Base-by-base conservation (phyloP, 2,329 filamentous ascomycete genomes). In the Xylaria arbuscula region DNA sequence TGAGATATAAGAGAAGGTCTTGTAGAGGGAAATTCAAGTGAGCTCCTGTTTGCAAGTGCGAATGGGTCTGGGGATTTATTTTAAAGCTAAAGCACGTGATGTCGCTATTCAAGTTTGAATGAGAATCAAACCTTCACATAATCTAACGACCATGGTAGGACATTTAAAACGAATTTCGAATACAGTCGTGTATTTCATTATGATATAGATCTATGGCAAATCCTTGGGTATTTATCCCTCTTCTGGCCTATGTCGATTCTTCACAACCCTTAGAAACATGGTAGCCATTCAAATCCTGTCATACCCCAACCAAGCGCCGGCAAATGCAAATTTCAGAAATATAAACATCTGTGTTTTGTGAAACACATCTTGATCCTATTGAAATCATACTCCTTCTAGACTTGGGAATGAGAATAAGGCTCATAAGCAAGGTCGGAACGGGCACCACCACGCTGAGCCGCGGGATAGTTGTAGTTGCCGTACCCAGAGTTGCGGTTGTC, bases 341-440 rank as follows among this genome's bases (percentile, higher is more conserved):
- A 62, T 42, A 51, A 62, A 63, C 17, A 50, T 64, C 51, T 28
- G 65, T 64, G 65, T 69, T 53, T 61, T 56, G 53, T n/a, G 60
- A 45, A 32, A 51, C 66, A 45, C 24, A 24, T n/a, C 36, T 55
- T 62, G 22, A 36, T 51, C n/a, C 64, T 50, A 47, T 57, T 28
- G 28, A 53, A 59, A 19, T 62, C 24, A 22, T 47, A 48, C 9
- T 9, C 56, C 42, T 32, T 81, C 57, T 85, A 89, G 55, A 82
- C 81, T 53, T 83, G 83, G 67, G 78, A 73, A 74, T 89, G 88
- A 60, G 85, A 85, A 80, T 90, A 90, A 42, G 88, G 88, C 84
- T 90, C 88, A 79, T 90, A 90, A 47, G 87, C 88, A 71, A 85
- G 77, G 36, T 87, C 83, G n/a, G 82, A 80, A 62, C 84, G 84